Conservation (phyloP, 192 early-diverging fungal species). For the Diversispora eburnea region DNA sequence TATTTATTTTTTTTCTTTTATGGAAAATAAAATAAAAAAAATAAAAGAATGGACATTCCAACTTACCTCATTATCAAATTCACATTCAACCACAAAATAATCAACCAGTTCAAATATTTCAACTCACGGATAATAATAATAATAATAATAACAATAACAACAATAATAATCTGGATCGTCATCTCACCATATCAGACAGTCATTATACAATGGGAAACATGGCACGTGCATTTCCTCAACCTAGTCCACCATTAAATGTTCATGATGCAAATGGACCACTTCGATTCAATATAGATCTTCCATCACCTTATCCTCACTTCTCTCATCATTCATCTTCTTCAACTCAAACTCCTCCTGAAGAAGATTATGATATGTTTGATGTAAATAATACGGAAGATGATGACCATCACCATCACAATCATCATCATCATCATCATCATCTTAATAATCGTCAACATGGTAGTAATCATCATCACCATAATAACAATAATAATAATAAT, state of each 20-base stretch:
- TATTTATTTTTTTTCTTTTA: no score
- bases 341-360: constrained; percentile 7
- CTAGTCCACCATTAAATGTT: constrained; percentile 9
- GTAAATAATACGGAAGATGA: not conserved
- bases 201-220: constrained; percentile 6
- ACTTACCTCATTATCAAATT: constrained; percentile 6
- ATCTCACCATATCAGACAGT: not conserved
- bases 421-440: not conserved
- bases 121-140: not conserved
- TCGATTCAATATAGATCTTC: not conserved
- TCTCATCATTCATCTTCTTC: not conserved
- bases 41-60: not conserved
- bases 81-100: constrained; percentile 5
- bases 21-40: not conserved
- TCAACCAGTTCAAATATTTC: constrained; percentile 4
- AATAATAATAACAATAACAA: no score
- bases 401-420: not conserved
- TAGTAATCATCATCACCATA: no score
- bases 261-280: not conserved
- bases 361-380: constrained; percentile 20
- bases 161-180: not conserved
- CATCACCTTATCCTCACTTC: not conserved
- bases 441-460: no score
- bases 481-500: no score
- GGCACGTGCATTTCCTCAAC: not conserved